phyloP scores from a whole-genome alignment of 2,329 filamentous ascomycete species.

The Aspergillus arachidicola region DNA sequence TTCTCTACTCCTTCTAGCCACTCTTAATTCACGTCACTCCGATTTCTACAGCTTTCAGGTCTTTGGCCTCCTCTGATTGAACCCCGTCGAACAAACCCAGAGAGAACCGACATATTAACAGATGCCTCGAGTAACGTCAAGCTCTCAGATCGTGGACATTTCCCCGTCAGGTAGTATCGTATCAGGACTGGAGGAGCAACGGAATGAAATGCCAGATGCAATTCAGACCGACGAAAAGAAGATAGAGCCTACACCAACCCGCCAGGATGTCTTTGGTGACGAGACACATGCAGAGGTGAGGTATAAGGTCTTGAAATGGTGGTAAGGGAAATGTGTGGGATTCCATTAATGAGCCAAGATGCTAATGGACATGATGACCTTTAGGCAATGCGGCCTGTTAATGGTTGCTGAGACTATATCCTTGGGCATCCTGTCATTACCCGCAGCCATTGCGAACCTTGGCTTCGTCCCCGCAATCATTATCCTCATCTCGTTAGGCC shows the following conservation, averaged over 20 bases:
- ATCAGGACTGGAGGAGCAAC: not conserved
- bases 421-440: conserved; percentile 58
- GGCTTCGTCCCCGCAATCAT: conserved; percentile 55
- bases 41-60: not conserved
- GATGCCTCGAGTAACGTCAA: not conserved
- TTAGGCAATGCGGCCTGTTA: conserved; percentile 45
- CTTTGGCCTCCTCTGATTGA: not conserved
- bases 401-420: conserved; percentile 61
- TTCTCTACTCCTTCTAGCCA: not conserved
- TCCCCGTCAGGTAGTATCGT: not conserved
- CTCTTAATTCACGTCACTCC: not conserved
- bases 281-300: conserved; percentile 44
- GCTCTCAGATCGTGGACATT: not conserved
- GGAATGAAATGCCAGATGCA: not conserved
- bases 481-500: conserved; percentile 53
- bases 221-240: not conserved
- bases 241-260: not conserved
- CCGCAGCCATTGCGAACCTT: conserved; percentile 52
- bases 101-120: not conserved
- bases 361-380: not conserved
- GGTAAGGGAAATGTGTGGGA: conserved; percentile 6
- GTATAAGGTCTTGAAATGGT: conserved; percentile 53
- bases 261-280: conserved; percentile 35
- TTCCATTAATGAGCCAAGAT: not conserved
- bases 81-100: not conserved